Evolutionary conservation across 352 stramenopile species (phyloP).

Genomic region (Phytophthora europaea): DNA sequence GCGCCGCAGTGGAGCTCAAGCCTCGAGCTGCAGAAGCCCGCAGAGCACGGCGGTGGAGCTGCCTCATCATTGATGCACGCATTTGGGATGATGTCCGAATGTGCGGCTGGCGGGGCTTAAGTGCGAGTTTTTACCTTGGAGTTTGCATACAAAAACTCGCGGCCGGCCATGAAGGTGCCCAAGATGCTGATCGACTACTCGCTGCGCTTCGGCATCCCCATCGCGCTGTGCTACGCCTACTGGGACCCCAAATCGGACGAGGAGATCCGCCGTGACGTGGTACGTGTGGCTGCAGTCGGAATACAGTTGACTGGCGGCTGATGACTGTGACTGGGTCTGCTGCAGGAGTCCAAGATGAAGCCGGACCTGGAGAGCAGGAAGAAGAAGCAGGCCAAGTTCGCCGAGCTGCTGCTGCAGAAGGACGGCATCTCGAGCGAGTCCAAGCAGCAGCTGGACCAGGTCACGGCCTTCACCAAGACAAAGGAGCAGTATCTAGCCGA

Average conservation of each 20-base stretch:
- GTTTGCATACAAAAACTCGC: not conserved
- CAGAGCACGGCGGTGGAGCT: slow-evolving; percentile 27
- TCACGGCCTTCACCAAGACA: slow-evolving; percentile 77
- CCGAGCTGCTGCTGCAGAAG: slow-evolving; percentile 75
- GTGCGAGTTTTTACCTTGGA: slow-evolving; percentile 12
- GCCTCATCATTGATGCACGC: slow-evolving; percentile 19
- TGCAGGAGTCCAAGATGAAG: slow-evolving; percentile 76
- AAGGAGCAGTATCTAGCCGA: slow-evolving; percentile 46
- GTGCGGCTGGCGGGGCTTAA: slow-evolving; percentile 6
- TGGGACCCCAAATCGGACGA: slow-evolving; percentile 82
- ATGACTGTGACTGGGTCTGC: not conserved
- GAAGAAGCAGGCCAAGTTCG: slow-evolving; percentile 81
- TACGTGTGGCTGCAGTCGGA: slow-evolving; percentile 40
- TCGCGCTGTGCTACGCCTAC: slow-evolving; percentile 69
- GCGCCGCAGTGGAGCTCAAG: slow-evolving; percentile 21
- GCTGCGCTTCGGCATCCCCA: slow-evolving; percentile 78
- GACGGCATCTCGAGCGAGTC: slow-evolving; percentile 60
- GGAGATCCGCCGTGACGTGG: slow-evolving; percentile 80
- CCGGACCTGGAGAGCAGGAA: slow-evolving; percentile 64
- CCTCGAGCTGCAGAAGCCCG: slow-evolving; percentile 6
- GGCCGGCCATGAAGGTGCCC: slow-evolving; percentile 72
- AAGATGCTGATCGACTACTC: slow-evolving; percentile 89
- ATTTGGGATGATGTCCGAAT: slow-evolving; percentile 20
- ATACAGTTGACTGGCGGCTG: not conserved
- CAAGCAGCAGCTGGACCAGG: slow-evolving; percentile 80